These are phyloP conservation scores for Teratosphaeria pseudoeucalypti DNA, from an alignment of 2,329 filamentous ascomycete genomes.

Conservation along the genomic window DNA sequence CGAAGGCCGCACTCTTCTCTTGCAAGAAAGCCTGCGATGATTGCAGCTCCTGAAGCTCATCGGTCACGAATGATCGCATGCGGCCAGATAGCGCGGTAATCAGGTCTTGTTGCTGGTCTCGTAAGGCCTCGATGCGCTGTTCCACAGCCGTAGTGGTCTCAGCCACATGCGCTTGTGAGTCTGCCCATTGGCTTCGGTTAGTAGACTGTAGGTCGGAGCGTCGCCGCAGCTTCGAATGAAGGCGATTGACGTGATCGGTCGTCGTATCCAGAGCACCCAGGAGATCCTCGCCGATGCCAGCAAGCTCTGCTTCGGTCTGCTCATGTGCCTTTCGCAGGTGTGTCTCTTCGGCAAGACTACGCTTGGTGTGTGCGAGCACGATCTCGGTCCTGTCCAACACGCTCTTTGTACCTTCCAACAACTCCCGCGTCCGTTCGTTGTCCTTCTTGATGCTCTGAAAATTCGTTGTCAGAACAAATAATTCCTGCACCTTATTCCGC, in stretches of 20 bases:
- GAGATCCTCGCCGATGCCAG: slow-evolving; percentile 61
- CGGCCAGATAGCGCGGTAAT: slow-evolving; percentile 57
- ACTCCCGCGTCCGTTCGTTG: slow-evolving; percentile 62
- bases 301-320: slow-evolving; percentile 69
- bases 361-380: slow-evolving; percentile 66
- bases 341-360: slow-evolving; percentile 68
- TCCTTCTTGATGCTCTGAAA: slow-evolving; percentile 87
- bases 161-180: slow-evolving; percentile 63
- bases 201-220: slow-evolving; percentile 72
- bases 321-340: slow-evolving; percentile 74
- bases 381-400: slow-evolving; percentile 81
- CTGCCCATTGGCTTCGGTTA: slow-evolving; percentile 70
- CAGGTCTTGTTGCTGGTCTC: slow-evolving; percentile 59
- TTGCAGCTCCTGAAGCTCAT: slow-evolving; percentile 62
- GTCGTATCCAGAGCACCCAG: slow-evolving; percentile 69
- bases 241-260: slow-evolving; percentile 66
- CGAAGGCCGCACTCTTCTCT: slow-evolving; percentile 57
- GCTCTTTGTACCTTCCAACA: slow-evolving; percentile 68
- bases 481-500: slow-evolving; percentile 85
- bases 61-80: slow-evolving; percentile 66
- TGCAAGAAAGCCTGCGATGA: slow-evolving; percentile 61
- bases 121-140: slow-evolving; percentile 60
- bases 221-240: slow-evolving; percentile 77
- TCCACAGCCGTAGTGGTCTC: slow-evolving; percentile 72
- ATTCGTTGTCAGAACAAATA: slow-evolving; percentile 74